phyloP scores from a whole-genome alignment of 192 early-diverging fungal species.

The Mortierella alpina region DNA sequence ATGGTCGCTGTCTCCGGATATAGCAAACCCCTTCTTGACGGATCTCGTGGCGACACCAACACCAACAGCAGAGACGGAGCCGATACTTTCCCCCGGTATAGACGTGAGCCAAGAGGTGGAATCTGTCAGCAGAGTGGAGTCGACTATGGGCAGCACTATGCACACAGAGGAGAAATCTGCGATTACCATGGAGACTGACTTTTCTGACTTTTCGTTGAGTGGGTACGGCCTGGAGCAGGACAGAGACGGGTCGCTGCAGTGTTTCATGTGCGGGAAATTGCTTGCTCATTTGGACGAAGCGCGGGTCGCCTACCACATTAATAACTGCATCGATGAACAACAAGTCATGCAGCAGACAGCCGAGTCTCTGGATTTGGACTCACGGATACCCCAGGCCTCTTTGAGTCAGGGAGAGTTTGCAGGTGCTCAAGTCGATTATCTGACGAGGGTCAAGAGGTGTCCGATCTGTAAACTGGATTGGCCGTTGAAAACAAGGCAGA shows the following conservation, averaged over 20 bases:
- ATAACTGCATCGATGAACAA: constrained; percentile 45
- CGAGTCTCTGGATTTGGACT: constrained; percentile 3
- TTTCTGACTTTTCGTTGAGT: background rate
- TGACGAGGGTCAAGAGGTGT: constrained; percentile 29
- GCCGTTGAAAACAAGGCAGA: constrained; percentile 11
- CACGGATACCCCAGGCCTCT: background rate
- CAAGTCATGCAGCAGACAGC: constrained; percentile 4
- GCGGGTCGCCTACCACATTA: constrained; percentile 35
- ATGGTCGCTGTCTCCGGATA: constrained; percentile 10
- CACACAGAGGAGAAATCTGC: background rate
- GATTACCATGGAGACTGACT: background rate
- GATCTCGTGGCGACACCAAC: constrained; percentile 15
- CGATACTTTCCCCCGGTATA: too few relatives aligned
- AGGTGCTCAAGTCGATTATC: constrained; percentile 31
- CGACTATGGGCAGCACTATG: background rate
- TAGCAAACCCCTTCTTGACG: constrained; percentile 3
- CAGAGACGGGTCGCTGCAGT: constrained; percentile 5
- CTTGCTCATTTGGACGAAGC: constrained; percentile 30
- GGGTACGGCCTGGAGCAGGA: background rate
- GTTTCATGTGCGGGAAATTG: constrained; percentile 28
- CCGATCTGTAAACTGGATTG: constrained; percentile 41
- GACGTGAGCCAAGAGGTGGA: too few relatives aligned
- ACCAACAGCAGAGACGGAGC: too few relatives aligned
- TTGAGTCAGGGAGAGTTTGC: constrained; percentile 15
- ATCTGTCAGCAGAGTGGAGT: too few relatives aligned